Evolutionary conservation across 208 protist species (phyloP).

Genomic region (Willaertia magna): DNA sequence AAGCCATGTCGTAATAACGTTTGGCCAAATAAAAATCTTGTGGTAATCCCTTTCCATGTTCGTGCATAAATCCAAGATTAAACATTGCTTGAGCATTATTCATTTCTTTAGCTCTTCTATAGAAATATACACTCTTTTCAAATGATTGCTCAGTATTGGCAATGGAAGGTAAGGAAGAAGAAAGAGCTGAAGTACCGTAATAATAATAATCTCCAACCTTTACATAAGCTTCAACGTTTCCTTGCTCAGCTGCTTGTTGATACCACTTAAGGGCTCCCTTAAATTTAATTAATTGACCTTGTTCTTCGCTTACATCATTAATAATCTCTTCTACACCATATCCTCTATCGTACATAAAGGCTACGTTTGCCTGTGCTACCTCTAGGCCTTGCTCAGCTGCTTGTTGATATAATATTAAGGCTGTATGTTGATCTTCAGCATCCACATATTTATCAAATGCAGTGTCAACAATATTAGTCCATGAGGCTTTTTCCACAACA

Average conservation of each 20-base stretch:
- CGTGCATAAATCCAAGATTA: conserved; percentile 30
- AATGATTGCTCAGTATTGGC: neutral
- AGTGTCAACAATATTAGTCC: neutral
- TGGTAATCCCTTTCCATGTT: conserved; percentile 11
- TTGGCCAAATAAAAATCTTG: conserved; percentile 31
- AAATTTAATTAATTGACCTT: neutral
- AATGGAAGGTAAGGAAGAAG: neutral
- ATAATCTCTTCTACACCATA: neutral
- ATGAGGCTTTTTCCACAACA: conserved; percentile 17
- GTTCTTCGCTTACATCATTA: neutral
- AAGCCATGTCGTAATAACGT: conserved; percentile 24
- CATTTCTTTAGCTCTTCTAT: conserved; percentile 6
- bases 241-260: conserved; percentile 18
- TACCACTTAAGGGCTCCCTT: neutral
- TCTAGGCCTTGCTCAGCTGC: conserved; percentile 17
- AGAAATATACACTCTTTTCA: neutral
- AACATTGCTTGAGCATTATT: conserved; percentile 26
- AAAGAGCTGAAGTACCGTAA: conserved; percentile 15
- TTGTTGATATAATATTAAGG: conserved; percentile 9
- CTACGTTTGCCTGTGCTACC: conserved; percentile 20
- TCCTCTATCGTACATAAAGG: conserved; percentile 20
- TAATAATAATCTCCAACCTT: conserved; percentile 30
- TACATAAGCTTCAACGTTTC: conserved; percentile 14
- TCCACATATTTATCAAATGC: conserved; percentile 12
- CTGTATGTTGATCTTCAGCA: conserved; percentile 6